phyloP scores from a whole-genome alignment of 2,329 filamentous ascomycete species.

The Diaporthe sp. region DNA sequence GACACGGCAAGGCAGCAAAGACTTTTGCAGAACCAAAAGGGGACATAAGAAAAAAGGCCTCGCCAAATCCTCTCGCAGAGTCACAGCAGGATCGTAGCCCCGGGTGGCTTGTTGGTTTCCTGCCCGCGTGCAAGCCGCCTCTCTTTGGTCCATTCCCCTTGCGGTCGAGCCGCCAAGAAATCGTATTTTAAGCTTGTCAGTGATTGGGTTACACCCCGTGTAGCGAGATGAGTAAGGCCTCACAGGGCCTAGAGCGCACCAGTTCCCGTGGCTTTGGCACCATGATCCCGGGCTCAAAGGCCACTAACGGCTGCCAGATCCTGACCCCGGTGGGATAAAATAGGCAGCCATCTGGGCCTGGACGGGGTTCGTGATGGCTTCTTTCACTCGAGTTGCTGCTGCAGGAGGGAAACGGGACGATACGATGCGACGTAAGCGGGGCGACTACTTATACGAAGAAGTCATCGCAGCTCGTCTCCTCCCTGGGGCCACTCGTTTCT shows the following conservation, averaged over 20 bases:
- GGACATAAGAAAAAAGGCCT: not conserved
- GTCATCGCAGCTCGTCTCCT: not conserved
- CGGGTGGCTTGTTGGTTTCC: slow-evolving; percentile 23
- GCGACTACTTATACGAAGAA: slow-evolving; percentile 7
- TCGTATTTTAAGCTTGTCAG: slow-evolving; percentile 37
- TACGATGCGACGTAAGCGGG: not conserved
- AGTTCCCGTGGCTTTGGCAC: slow-evolving; percentile 10
- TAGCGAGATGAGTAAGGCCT: slow-evolving; percentile 34
- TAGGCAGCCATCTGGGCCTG: slow-evolving; percentile 13
- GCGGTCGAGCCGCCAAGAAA: slow-evolving; percentile 16
- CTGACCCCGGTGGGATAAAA: slow-evolving; percentile 3
- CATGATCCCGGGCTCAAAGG: not conserved
- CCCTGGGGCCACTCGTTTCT: not conserved
- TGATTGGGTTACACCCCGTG: slow-evolving; percentile 21
- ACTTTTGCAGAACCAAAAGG: not conserved
- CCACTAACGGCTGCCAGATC: slow-evolving; percentile 17
- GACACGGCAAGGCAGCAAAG: slow-evolving; percentile 2
- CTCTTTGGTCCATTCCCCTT: slow-evolving; percentile 24
- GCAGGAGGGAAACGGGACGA: not conserved
- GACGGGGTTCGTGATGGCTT: slow-evolving; percentile 22
- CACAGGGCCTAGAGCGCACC: slow-evolving; percentile 21
- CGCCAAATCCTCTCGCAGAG: slow-evolving; percentile 15
- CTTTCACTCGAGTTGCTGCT: not conserved
- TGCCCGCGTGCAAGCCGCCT: not conserved
- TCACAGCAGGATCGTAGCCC: slow-evolving; percentile 34